phyloP scores from a whole-genome alignment of 2,329 filamentous ascomycete genomes.

The Dothideomycetidae sp. region DNA sequence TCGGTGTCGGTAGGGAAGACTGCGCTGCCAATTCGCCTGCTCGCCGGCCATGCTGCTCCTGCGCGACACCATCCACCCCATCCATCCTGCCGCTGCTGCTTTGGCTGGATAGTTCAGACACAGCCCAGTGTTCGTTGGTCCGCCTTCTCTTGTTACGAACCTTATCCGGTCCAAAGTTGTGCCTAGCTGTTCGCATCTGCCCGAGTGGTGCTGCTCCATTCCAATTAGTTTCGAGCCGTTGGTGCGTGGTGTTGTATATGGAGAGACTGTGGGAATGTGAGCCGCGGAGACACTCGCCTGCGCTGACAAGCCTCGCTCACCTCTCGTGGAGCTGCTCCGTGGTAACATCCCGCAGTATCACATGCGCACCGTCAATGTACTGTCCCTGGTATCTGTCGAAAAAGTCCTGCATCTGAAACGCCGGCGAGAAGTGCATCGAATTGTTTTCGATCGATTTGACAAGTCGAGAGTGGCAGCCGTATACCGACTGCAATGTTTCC shows the following conservation, averaged over 20 bases:
- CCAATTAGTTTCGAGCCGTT: too few species aligned
- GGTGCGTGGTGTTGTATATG: slow-evolving; percentile 9
- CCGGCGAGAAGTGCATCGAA: slow-evolving; percentile 58
- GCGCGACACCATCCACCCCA: neutral
- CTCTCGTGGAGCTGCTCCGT: slow-evolving; percentile 40
- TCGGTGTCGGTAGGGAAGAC: slow-evolving; percentile 8
- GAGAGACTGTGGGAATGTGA: slow-evolving; percentile 9
- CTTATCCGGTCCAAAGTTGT: neutral
- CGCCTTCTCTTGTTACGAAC: slow-evolving; percentile 3
- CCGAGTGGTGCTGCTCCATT: too few species aligned
- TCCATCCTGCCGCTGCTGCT: slow-evolving; percentile 5
- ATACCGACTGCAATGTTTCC: slow-evolving; percentile 64
- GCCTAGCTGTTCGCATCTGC: slow-evolving; percentile 5
- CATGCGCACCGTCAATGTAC: slow-evolving; percentile 59
- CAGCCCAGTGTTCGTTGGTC: slow-evolving; percentile 4
- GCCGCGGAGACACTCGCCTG: neutral
- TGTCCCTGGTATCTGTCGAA: slow-evolving; percentile 67
- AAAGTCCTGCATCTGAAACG: slow-evolving; percentile 77
- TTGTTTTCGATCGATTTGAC: slow-evolving; percentile 56
- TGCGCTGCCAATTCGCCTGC: slow-evolving; percentile 6
- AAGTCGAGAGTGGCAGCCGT: slow-evolving; percentile 65
- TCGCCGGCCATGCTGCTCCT: slow-evolving; percentile 1
- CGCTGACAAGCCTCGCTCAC: too few species aligned
- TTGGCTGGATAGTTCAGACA: slow-evolving; percentile 1
- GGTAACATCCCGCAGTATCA: slow-evolving; percentile 53